Evolutionary conservation across 2,329 filamentous ascomycete genomes (phyloP), one percentile per base, ranked within the genome.

Genomic region (Apiospora koreana): DNA sequence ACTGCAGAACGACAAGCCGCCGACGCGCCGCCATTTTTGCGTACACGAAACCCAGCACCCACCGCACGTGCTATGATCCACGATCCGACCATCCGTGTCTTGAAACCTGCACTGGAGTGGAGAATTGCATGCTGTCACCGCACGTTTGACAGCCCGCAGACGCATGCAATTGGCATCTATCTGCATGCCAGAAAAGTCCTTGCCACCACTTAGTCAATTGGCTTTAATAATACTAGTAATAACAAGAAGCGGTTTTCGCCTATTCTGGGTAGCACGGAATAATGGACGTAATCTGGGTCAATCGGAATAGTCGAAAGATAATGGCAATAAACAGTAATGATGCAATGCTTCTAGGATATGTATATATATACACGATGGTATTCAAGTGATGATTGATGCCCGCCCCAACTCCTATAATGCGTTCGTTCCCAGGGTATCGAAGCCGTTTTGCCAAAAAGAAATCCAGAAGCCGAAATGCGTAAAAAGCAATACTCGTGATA

Each of bases 61-160:
- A 62, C 31, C 54, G 38, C 54, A 28, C 18, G 35, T 31, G 54
- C 54, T 62, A 38, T 62, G 54, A 62, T 62, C 54, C 54, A 62
- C 54, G 54, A 62, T 38, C 54, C 54, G 54, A 62, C 54, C 21
- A 62, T 62, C 54, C 54, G 54, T 18, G 31, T 62, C 54, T 62
- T 62, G 54, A 62, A 62, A 62, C 54, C 38, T 62, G 54, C 54
- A 62, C 8, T 16, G 31, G 31, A 23, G 54, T 62, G 54, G 54
- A 62, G 54, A 62, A 43, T 3, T 14, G 28, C 54, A 38, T n/a
- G 54, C 54, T n/a, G 54, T 18, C 54, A 31, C 54, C 54, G 54
- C 54, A 38, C 31, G 5, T 62, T 62, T 62, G 54, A 62, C 54
- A 62, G 54, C 54, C 8, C n/a, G 50, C 50, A 21, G 7, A 35